Evolutionary conservation across 1,139 yeast genomes (phyloP).

Genomic region (Geotrichum siamense): DNA sequence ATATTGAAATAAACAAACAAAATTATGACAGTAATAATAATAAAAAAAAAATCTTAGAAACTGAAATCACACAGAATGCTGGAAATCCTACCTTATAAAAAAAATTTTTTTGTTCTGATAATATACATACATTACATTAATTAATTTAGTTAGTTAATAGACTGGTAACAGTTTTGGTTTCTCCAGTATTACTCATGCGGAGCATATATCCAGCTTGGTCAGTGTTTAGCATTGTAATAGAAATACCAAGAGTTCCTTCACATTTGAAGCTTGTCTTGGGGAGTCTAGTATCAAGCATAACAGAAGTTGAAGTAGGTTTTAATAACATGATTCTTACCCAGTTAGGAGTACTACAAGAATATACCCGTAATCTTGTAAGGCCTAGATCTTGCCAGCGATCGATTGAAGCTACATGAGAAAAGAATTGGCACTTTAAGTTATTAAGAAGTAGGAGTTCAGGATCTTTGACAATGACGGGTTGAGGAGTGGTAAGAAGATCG

Average conservation of each 20-base stretch:
- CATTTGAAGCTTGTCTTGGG: slow-evolving; percentile 21
- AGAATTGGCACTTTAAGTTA: slow-evolving; percentile 25
- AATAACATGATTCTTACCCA: slow-evolving; percentile 10
- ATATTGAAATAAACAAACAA: too few species aligned
- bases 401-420: slow-evolving; percentile 18
- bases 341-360: slow-evolving; percentile 19
- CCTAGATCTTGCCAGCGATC: slow-evolving; percentile 24
- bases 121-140: too few species aligned
- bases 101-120: too few species aligned
- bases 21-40: too few species aligned
- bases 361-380: slow-evolving; percentile 24
- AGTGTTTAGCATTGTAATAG: slow-evolving; percentile 21
- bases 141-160: slow-evolving; percentile 23
- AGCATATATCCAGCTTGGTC: slow-evolving; percentile 26
- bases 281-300: slow-evolving; percentile 22
- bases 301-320: slow-evolving; percentile 6
- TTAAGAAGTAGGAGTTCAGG: slow-evolving; percentile 25
- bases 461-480: slow-evolving; percentile 3
- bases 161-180: slow-evolving; percentile 26
- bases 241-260: slow-evolving; percentile 26
- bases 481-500: slow-evolving; percentile 4
- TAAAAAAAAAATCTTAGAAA: too few species aligned
- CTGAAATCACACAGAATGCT: too few species aligned
- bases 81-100: too few species aligned
- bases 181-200: slow-evolving; percentile 30